Base-by-base conservation (phyloP, 1,284 basidiomycete species). In the Pseudozyma thailandica region DNA sequence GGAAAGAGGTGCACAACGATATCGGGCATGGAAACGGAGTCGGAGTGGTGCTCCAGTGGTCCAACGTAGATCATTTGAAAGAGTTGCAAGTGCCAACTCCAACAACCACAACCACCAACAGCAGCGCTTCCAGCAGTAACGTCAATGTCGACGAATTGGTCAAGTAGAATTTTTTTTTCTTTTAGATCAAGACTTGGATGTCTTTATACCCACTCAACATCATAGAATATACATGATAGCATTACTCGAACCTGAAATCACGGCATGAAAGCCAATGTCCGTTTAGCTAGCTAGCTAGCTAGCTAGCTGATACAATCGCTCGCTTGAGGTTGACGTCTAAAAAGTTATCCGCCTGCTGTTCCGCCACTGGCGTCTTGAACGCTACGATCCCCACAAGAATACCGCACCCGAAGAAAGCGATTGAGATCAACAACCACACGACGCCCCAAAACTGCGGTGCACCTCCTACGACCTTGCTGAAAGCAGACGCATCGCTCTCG, bases 401-500 rank as follows among this genome's bases (percentile, higher is more conserved):
- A 1, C 92, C 93, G 0, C 87, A 85, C 1, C 87, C 90, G 79
- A 98, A 95, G 85, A 93, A 97, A 15, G 87, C 79, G 57, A 91
- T 87, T 0, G 93, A 91, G 43, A 90, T 85, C 68, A 97, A 82
- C 30, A 95, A 88, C 94, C 94, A 98, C 60, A 97, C 87, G 53
- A 93, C 74, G 82, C 85, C 85, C 85, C 85, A 86, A 42, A 84
- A 83, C 51, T 85, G 83, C 18, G 83, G 82, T 44, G 84, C 86
- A 54, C 85, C 86, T 8, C 93, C 92, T 69, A 92, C 93, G 60
- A 94, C 88, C 27, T 90, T 86, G 2, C 94, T 92, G 81, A 94
- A 98, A 18, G 91, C 90, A 6, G 90, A 90, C 0, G 95, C 95
- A 79, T 98, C 95, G 2, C 92, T 94, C 21, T 89, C 88, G 78